These are phyloP conservation scores for Parascedosporium putredinis DNA, from an alignment of 2,329 filamentous ascomycete genomes.

Conservation along the genomic window DNA sequence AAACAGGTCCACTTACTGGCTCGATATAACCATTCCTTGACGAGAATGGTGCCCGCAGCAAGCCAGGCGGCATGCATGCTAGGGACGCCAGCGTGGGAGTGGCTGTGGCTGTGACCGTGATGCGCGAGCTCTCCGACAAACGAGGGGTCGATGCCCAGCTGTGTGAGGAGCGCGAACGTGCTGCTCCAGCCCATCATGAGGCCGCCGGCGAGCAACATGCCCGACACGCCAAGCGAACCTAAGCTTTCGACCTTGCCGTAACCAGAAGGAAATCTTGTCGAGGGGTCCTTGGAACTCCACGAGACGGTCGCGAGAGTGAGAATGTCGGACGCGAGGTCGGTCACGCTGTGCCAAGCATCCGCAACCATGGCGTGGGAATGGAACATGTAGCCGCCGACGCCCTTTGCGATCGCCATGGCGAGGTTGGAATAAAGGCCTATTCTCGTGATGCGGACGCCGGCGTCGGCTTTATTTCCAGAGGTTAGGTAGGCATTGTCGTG, in stretches of 20 bases:
- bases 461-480: constrained; percentile 67
- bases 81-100: constrained; percentile 53
- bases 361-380: constrained; percentile 89
- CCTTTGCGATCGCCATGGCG: constrained; percentile 89
- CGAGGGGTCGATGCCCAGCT: constrained; percentile 23
- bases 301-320: constrained; percentile 91
- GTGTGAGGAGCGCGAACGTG: constrained; percentile 24
- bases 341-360: constrained; percentile 91
- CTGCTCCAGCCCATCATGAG: constrained; percentile 85
- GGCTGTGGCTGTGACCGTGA: constrained; percentile 54
- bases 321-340: constrained; percentile 89
- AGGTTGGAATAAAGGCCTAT: constrained; percentile 67
- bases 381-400: constrained; percentile 84
- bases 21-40: constrained; percentile 96
- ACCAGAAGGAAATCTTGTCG: constrained; percentile 73
- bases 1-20: constrained; percentile 60
- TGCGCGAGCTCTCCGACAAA: constrained; percentile 60
- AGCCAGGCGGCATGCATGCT: constrained; percentile 94
- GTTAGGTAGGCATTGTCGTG: constrained; percentile 90
- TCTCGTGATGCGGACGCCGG: constrained; percentile 50
- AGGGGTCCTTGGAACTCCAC: constrained; percentile 80
- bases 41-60: constrained; percentile 73
- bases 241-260: constrained; percentile 98
- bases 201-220: constrained; percentile 79
- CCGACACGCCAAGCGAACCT: constrained; percentile 84